Base-by-base conservation (phyloP, 805 yeast species). In the Hermanozyma aechmeae region DNA sequence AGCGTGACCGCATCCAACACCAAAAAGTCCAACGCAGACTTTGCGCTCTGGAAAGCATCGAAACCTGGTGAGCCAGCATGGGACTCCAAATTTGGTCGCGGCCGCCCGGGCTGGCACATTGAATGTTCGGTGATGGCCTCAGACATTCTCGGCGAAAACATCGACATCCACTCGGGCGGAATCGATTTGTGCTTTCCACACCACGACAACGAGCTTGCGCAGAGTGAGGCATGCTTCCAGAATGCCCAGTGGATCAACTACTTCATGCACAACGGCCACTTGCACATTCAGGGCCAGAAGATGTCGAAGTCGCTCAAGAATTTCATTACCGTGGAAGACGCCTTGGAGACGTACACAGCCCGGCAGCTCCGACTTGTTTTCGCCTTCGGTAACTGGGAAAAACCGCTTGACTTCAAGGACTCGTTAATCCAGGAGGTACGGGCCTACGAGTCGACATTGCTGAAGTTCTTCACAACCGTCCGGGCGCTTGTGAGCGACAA, bases 21-120 rank as follows among this genome's bases (percentile, higher is more conserved):
- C 15, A 89, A 92, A 58, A 71, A 66, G 43, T 77, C 76, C 31
- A 56, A 80, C 2, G 80, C 83, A 14, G 98, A 92, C 55, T 92
- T 92, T 58, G 98, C 98, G 1, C 67, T 92, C 20, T 92, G 98
- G 98, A 92, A 92, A 53, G 75, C 87, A 0, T 81, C 95, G 6
- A 92, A 92, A 52, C 89, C 95, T 6, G 98, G 98, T 45, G 98
- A 92, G 60, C 98, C 98, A 15, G 71, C 76, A 27, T 92, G 97
- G 97, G 72, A 68, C 5, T 84, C 96, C 2, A 87, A 89, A 16
- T 92, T 97, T 97, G 98, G 98, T 15, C 66, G 66, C 34, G 98
- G 98, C 30, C 79, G 98, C 54, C 98, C 98, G 10, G 98, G 98
- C 4, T 92, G 98, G 98, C 98, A 92, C 54, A 92, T 92, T 53